phyloP scores from a whole-genome alignment of 2,329 filamentous ascomycete species.

The Aspergillus thermomutatus region DNA sequence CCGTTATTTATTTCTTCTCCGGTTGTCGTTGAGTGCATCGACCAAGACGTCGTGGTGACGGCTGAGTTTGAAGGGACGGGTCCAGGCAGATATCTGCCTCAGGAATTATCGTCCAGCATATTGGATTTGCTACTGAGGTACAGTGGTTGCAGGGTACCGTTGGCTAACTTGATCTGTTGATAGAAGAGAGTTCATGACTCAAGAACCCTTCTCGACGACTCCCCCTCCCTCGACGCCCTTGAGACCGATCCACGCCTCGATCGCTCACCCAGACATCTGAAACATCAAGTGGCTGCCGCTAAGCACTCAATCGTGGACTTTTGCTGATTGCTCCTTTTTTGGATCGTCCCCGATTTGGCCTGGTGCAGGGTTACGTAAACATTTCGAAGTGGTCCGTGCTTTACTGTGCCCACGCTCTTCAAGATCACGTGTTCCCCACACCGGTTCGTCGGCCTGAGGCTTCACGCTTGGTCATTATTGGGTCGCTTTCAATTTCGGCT shows the following conservation, averaged over 20 bases:
- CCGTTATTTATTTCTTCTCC: not conserved
- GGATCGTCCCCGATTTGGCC: constrained; percentile 9
- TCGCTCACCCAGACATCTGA: not conserved
- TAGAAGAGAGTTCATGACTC: not conserved
- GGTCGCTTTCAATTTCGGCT: not conserved
- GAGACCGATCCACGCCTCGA: constrained; percentile 2
- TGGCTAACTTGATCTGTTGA: not conserved
- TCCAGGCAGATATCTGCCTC: not conserved
- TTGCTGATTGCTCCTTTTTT: constrained; percentile 3
- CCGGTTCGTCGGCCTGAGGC: constrained; percentile 9
- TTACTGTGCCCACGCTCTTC: constrained; percentile 10
- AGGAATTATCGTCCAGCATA: not conserved
- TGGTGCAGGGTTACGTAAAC: constrained; percentile 15
- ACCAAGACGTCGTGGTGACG: not conserved
- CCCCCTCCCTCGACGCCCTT: not conserved
- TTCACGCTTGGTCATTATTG: constrained; percentile 1
- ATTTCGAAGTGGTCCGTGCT: constrained; percentile 16
- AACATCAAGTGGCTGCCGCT: constrained; percentile 13
- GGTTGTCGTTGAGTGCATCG: not conserved
- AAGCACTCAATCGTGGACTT: constrained; percentile 7
- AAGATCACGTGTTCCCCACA: constrained; percentile 25
- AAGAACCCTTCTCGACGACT: not conserved
- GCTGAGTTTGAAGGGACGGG: not conserved
- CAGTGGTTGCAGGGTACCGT: not conserved
- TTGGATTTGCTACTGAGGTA: not conserved